These are phyloP conservation scores for Cydonia oblonga DNA, from an alignment of 331 rosid species.

Conservation along the genomic window DNA sequence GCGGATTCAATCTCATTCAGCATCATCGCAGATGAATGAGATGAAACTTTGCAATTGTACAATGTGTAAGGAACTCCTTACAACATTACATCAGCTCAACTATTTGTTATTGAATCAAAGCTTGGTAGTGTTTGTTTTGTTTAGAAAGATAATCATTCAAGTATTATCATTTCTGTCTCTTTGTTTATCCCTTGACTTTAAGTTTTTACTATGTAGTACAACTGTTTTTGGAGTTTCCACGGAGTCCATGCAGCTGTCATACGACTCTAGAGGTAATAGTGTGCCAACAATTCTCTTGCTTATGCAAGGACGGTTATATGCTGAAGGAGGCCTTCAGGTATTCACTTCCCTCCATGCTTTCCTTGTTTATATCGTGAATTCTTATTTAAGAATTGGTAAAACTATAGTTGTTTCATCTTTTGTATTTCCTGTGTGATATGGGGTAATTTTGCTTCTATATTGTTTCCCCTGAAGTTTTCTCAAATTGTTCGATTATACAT, in stretches of 20 bases:
- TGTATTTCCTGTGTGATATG: not conserved
- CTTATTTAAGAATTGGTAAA: not conserved
- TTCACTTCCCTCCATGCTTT: conserved; percentile 3
- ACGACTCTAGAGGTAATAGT: conserved; percentile 82
- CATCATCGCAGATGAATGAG: not conserved
- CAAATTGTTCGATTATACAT: conserved; percentile 11
- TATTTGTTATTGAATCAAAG: not conserved
- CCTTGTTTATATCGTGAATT: not conserved
- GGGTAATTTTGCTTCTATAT: not conserved
- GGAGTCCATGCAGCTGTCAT: conserved; percentile 83
- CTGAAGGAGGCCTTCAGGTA: conserved; percentile 85
- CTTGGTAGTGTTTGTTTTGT: not conserved
- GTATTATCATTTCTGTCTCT: not conserved
- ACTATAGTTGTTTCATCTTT: not conserved
- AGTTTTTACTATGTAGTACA: conserved; percentile 33
- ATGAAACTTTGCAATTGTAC: not conserved
- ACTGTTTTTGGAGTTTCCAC: conserved; percentile 93
- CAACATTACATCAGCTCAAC: not conserved
- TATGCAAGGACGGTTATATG: conserved; percentile 67
- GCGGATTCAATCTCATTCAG: not conserved
- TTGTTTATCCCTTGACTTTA: conserved; percentile 5
- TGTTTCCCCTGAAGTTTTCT: not conserved
- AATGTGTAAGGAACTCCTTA: not conserved
- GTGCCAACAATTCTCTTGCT: conserved; percentile 86
- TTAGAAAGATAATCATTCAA: not conserved